Conservation (phyloP, 1,284 basidiomycete species). For the Cryptococcus sp. region DNA sequence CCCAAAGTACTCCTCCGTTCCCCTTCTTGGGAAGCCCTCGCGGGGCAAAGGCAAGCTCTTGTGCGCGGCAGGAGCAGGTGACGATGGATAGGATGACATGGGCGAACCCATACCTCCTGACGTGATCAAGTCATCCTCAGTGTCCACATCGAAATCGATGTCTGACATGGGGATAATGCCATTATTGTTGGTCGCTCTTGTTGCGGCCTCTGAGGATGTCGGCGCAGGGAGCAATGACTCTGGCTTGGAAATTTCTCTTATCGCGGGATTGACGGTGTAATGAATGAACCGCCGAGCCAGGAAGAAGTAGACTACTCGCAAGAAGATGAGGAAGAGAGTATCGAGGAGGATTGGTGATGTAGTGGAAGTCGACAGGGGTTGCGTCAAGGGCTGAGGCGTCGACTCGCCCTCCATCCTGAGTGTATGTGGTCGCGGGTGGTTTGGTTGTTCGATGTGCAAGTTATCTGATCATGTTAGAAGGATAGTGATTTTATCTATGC, state of each 20-base stretch:
- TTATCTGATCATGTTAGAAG: too few relatives aligned
- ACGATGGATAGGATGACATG: constrained; percentile 13
- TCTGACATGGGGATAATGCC: not conserved
- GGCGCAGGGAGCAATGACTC: constrained; percentile 22
- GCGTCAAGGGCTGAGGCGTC: not conserved
- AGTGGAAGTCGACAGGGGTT: not conserved
- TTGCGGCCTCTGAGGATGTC: not conserved
- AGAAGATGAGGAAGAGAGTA: constrained; percentile 40
- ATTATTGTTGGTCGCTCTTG: not conserved
- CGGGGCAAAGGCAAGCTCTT: not conserved
- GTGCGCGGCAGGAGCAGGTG: constrained; percentile 1
- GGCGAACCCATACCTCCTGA: not conserved
- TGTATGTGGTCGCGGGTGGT: too few relatives aligned
- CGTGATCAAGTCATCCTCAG: constrained; percentile 2
- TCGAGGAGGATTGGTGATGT: constrained; percentile 43
- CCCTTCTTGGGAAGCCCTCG: not conserved
- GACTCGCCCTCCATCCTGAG: not conserved
- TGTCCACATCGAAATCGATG: constrained; percentile 12
- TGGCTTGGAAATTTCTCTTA: constrained; percentile 42
- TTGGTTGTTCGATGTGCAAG: too few relatives aligned
- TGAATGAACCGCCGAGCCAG: constrained; percentile 48
- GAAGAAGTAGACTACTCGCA: constrained; percentile 45
- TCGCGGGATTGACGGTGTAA: constrained; percentile 44
- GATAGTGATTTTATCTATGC: too few relatives aligned
- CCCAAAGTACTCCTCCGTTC: not conserved